Evolutionary conservation across 169 alveolate species (phyloP), one percentile per base, ranked within the genome.

Genomic region (Eimeria tenella): DNA sequence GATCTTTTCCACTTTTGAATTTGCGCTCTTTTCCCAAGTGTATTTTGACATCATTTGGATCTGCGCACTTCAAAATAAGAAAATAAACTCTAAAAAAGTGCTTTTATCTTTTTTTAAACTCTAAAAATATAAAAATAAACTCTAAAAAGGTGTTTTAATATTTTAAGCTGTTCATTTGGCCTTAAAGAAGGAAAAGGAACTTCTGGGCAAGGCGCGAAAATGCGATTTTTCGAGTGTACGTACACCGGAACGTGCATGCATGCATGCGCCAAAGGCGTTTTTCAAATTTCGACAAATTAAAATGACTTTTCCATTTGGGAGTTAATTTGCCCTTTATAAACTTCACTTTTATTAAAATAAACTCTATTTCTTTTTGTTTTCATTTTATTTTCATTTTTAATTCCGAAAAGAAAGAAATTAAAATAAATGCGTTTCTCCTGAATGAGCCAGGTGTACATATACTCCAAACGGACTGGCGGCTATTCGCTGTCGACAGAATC

Each of bases 191-290:
- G 5, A n/a, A 63, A 63, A 15, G 23, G 21, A 6, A 63, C 9
- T 6, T 11, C 2, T 8, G 4, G 42, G 5, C 15, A 5, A 3
- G 21, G 5, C 4, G 2, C 13, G 42, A 25, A 8, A n/a, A 63
- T 63, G 15, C 21, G 42, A 8, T 11, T 25, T 6, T 6, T 63
- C 42, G 21, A 15, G 42, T 63, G 23, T 25, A n/a, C 21, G 21
- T 63, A 63, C 73, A 63, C 73, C 73, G 0, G 73, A 62, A 23
- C 73, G n/a, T 62, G 73, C 73, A 19, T 62, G n/a, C n/a, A 63
- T 25, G 21, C 73, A n/a, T 15, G 73, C 15, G 82, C 73, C 73
- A 25, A 63, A 25, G 0, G 1, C 21, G 21, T 19, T 19, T n/a
- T 6, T 6, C 23, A 63, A 1, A 6, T 15, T 11, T 63, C 21